Conservation (phyloP, 257 asterid genomes). For the Petunia axillaris region DNA sequence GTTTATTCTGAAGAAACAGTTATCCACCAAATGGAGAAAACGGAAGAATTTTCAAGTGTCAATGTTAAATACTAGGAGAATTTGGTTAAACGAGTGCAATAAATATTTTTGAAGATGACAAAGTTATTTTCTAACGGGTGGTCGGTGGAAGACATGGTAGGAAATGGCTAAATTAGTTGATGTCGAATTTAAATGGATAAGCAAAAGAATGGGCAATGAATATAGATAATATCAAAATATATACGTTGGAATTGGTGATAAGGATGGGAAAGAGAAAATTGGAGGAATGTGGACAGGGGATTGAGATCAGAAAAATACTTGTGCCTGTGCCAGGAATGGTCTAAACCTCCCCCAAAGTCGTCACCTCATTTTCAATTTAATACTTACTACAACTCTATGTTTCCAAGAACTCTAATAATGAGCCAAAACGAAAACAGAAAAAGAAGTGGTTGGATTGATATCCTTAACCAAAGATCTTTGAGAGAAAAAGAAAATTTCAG, state of each 20-base stretch:
- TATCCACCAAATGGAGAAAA: no score
- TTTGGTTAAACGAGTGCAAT: no score
- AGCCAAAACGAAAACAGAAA: background rate
- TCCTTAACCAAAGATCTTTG: no score
- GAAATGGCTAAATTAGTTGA: slow-evolving; percentile 20
- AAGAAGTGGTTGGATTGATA: no score
- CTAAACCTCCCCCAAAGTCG: background rate
- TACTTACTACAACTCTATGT: background rate
- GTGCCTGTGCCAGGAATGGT: background rate
- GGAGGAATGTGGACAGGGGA: background rate
- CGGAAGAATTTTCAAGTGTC: no score
- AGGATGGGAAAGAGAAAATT: slow-evolving; percentile 19
- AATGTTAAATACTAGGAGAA: no score
- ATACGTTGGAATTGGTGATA: background rate
- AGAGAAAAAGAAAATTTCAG: no score
- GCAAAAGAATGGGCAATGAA: slow-evolving; percentile 23
- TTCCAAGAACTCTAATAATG: background rate
- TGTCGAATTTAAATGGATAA: background rate
- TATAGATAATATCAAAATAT: background rate
- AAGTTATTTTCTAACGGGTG: background rate
- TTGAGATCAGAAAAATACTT: background rate
- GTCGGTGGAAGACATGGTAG: background rate
- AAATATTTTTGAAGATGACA: no score
- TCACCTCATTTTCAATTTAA: background rate
- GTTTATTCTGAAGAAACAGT: no score